Conservation (phyloP, 2,329 filamentous ascomycete genomes). For the Graphilbum sp. region DNA sequence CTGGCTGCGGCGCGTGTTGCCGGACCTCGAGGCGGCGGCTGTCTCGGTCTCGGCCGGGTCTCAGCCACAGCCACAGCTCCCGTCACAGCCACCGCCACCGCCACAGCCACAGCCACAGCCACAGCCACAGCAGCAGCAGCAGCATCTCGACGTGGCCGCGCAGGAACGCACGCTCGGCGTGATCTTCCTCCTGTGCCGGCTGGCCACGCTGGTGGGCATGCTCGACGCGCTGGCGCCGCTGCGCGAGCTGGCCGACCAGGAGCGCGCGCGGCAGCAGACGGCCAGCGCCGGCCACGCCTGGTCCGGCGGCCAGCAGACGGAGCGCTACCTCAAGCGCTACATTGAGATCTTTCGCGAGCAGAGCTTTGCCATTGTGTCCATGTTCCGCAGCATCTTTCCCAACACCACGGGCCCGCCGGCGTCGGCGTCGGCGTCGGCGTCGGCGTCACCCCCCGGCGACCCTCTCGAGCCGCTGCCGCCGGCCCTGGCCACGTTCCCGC, state of each 20-base stretch:
- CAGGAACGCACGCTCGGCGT: constrained; percentile 59
- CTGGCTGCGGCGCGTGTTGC: constrained; percentile 75
- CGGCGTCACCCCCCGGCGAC: constrained; percentile 13
- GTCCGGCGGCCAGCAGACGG: constrained; percentile 76
- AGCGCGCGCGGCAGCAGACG: constrained; percentile 34
- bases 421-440: constrained; percentile 1
- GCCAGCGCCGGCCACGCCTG: constrained; percentile 26
- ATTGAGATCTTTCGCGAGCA: constrained; percentile 97
- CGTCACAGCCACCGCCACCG: not conserved
- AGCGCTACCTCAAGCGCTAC: constrained; percentile 85
- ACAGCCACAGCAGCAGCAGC: not conserved
- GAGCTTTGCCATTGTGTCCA: constrained; percentile 86
- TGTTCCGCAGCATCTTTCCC: constrained; percentile 83
- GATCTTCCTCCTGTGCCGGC: constrained; percentile 72
- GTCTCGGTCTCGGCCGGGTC: too few relatives aligned
- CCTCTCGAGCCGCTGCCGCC: constrained; percentile 50
- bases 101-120: not conserved
- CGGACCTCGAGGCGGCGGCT: constrained; percentile 46
- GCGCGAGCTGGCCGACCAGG: constrained; percentile 77
- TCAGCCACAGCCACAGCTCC: not conserved
- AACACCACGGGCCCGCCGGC: constrained; percentile 14
- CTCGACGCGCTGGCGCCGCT: constrained; percentile 74
- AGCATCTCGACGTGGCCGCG: constrained; percentile 10
- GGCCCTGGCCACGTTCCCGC: constrained; percentile 66
- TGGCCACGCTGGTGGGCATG: constrained; percentile 63